Evolutionary conservation across 2,329 filamentous ascomycete species (phyloP), one percentile per base, ranked within the genome.

Genomic region (Penicillium digitatum): DNA sequence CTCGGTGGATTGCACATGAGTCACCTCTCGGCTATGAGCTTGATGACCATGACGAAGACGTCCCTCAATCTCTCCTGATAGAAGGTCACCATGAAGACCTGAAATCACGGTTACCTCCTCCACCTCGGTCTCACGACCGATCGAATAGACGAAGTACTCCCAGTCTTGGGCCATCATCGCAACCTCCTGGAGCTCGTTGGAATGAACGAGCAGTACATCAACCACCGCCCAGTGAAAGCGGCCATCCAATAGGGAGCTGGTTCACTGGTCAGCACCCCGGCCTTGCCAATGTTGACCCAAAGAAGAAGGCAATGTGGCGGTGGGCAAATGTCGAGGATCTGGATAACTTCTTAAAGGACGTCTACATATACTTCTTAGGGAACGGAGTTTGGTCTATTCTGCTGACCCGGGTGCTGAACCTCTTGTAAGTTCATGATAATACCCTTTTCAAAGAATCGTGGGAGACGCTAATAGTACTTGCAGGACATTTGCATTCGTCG

Each of bases 271-370:
- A 65, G 47, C 64, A 71, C 26, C 64, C 71, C 1, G 71, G 68
- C 26, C 61, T 78, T 39, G 70, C 72, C 18, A 70, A 76, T 49
- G 76, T 79, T 27, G 82, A 84, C 64, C 82, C 85, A 0, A 85
- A 85, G 71, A 88, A 93, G 68, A 88, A 87, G 71, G 91, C 92
- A 3, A 84, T 95, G 78, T 96, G 90, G 87, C 83, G 89, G 73
- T 96, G 92, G 89, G 89, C 89, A 52, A 96, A 96, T 67, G 89
- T 94, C 54, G 85, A 89, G 35, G 94, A 95, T 67, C 78, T 96
- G 50, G 92, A 96, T 72, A 87, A 85, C 65, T 96, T 96, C 70
- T 85, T 96, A 68, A 82, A 84, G 52, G 88, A 88, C 59, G 89
- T 95, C 3, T 96, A 96, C 70, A 81, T 88, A 61, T 96, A 96